phyloP scores from a whole-genome alignment of 306 rosid genomes.

The Benincasa hispida region DNA sequence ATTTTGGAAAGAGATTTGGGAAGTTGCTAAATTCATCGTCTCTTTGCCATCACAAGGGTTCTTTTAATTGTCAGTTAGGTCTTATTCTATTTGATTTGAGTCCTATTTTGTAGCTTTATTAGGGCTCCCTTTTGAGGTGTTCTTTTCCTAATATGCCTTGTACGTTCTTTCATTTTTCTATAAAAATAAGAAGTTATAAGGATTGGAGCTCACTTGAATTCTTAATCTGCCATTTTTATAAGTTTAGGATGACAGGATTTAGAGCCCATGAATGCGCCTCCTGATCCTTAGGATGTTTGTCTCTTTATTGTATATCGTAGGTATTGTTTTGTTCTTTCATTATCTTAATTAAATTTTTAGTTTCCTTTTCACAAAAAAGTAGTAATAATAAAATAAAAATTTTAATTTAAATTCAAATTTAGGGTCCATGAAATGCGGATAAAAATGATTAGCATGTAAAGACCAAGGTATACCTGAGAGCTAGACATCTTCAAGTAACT shows the following conservation, averaged over 20 bases:
- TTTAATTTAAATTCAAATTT: too few species aligned
- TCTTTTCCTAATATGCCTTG: background rate
- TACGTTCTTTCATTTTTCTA: background rate
- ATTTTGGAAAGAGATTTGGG: background rate
- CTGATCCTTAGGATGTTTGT: too few species aligned
- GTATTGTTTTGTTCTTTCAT: too few species aligned
- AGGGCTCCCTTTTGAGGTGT: background rate
- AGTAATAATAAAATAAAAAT: too few species aligned
- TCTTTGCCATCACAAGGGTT: background rate
- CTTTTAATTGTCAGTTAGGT: background rate
- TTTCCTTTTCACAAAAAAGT: too few species aligned
- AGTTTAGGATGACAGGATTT: background rate
- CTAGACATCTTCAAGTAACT: constrained; percentile 76
- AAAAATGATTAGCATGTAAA: background rate
- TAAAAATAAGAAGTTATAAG: background rate
- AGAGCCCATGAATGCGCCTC: too few species aligned
- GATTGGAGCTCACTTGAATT: background rate
- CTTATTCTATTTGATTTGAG: background rate
- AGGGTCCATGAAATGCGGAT: background rate
- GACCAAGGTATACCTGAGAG: constrained; percentile 60
- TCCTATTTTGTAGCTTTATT: background rate
- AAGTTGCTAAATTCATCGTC: background rate
- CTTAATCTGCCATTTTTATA: background rate
- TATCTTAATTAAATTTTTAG: too few species aligned
- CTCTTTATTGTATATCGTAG: too few species aligned